phyloP scores from a whole-genome alignment of 176 grass and related monocot species.

The Leersia perrieri region DNA sequence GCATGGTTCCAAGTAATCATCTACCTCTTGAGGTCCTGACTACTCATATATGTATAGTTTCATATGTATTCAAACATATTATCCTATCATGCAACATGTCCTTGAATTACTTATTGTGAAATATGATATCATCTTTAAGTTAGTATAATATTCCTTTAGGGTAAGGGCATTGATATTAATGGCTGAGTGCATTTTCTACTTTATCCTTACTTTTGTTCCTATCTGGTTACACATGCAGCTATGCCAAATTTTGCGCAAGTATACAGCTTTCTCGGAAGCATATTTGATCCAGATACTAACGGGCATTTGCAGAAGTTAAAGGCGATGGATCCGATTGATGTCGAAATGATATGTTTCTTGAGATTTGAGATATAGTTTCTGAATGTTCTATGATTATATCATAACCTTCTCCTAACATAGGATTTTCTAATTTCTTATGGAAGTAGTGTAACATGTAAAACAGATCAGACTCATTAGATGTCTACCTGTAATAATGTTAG shows the following conservation, averaged over 20 bases:
- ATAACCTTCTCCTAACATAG: neutral
- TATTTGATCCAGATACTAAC: conserved; percentile 86
- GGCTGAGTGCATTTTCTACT: conserved; percentile 1
- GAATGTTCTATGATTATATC: neutral
- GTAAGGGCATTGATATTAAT: neutral
- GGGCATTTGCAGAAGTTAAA: conserved; percentile 86
- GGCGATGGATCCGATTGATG: conserved; percentile 87
- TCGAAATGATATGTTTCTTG: conserved; percentile 66
- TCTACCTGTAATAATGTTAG: neutral
- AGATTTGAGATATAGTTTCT: neutral
- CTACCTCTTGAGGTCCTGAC: neutral
- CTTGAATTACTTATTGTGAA: neutral
- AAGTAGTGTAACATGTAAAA: neutral
- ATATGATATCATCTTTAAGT: neutral
- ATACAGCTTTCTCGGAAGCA: conserved; percentile 86
- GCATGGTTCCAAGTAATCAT: neutral
- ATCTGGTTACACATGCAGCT: conserved; percentile 36
- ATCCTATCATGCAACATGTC: neutral
- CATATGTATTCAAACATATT: neutral
- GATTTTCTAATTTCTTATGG: neutral
- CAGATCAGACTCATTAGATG: neutral
- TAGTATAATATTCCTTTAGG: neutral
- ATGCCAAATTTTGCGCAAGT: conserved; percentile 94
- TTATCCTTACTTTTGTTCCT: conserved; percentile 28
- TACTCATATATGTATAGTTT: neutral